Evolutionary conservation across 2,329 filamentous ascomycete genomes (phyloP).

Genomic region (Endoconidiophora laricicola): DNA sequence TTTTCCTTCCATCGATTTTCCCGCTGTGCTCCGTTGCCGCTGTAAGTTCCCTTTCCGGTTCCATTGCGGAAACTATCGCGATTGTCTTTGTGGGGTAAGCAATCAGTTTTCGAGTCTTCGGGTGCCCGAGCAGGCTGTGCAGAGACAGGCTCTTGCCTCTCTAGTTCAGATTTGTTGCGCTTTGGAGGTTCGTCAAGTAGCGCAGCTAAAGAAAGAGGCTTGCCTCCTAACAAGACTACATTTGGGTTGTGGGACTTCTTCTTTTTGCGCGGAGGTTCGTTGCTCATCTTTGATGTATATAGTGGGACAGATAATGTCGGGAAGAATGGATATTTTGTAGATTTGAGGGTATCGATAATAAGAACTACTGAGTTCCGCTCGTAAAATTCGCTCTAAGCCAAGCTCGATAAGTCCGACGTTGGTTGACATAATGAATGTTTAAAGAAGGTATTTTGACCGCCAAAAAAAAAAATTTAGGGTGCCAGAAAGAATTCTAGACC

Average conservation of each 20-base stretch:
- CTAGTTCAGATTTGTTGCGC: conserved; percentile 11
- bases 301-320: background rate
- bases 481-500: background rate
- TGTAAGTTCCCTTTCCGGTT: background rate
- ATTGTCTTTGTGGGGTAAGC: background rate
- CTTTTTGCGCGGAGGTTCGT: conserved; percentile 21
- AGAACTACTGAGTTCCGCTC: too few species aligned
- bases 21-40: background rate
- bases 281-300: background rate
- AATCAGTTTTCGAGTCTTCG: background rate
- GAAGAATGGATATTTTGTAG: too few species aligned
- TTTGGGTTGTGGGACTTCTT: conserved; percentile 22
- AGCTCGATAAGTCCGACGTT: background rate
- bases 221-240: conserved; percentile 30
- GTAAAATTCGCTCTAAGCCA: too few species aligned
- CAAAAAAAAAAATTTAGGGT: background rate
- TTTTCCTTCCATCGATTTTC: conserved; percentile 17
- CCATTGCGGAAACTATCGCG: background rate
- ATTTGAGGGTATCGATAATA: too few species aligned
- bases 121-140: background rate
- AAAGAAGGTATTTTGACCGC: background rate
- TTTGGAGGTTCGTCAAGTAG: conserved; percentile 26
- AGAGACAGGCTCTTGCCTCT: conserved; percentile 27
- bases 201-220: conserved; percentile 31
- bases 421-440: background rate